A percentile compares a stretch with the other conserved stretches of the same genome.
Conservation (phyloP, 1,284 basidiomycete genomes). For the Cutaneotrichosporon dermatis region DNA sequence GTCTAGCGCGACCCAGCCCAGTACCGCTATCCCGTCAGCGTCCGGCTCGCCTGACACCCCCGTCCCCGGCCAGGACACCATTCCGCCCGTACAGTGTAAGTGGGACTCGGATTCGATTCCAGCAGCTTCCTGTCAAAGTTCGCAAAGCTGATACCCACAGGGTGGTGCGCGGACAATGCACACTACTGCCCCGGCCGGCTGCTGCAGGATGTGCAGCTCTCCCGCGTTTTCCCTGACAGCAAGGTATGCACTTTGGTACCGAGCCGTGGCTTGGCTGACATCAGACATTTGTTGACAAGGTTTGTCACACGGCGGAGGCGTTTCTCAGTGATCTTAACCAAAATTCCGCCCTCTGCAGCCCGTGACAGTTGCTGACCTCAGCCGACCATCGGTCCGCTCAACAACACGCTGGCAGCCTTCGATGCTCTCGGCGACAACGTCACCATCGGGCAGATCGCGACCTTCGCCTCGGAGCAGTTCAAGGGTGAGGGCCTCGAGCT, state of each 20-base stretch:
- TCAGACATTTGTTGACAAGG: constrained; percentile 67
- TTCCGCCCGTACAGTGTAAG: constrained; percentile 62
- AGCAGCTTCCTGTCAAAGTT: no score
- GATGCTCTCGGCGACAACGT: constrained; percentile 57
- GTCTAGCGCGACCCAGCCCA: background rate
- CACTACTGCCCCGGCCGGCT: constrained; percentile 77
- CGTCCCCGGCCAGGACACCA: constrained; percentile 63
- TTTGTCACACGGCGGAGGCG: constrained; percentile 2
- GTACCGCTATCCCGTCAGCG: constrained; percentile 56
- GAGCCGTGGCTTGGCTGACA: background rate
- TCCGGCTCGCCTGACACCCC: constrained; percentile 55
- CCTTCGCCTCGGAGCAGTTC: constrained; percentile 74
- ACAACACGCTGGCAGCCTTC: constrained; percentile 68
- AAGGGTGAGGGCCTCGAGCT: constrained; percentile 80
- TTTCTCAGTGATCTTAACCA: no score
- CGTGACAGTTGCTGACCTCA: constrained; percentile 32
- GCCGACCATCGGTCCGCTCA: constrained; percentile 65
- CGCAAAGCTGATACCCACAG: background rate
- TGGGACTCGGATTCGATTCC: background rate
- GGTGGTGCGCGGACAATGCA: constrained; percentile 53
- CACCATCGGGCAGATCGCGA: constrained; percentile 52
- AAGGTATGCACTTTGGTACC: constrained; percentile 56
- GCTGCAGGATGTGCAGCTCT: constrained; percentile 78
- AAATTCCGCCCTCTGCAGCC: no score
- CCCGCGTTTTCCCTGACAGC: constrained; percentile 68